Base-by-base conservation (phyloP, 148 eudicot genomes). In the Amaranthus palmeri region DNA sequence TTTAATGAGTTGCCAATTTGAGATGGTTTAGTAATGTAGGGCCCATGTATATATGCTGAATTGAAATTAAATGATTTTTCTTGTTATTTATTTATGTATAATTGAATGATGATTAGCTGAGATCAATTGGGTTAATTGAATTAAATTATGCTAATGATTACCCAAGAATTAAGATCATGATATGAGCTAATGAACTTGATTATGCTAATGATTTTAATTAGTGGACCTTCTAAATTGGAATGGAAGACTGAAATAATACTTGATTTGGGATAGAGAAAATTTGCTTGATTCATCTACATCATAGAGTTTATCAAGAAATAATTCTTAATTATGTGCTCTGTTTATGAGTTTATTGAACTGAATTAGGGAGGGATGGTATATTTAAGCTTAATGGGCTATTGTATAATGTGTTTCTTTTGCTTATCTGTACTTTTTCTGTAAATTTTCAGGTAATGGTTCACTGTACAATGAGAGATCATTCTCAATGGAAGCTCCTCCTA, bases 381-480 rank as follows among this genome's bases (percentile, higher is more conserved):
- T 70, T 45, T 41, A 43, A 10, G 3, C 44, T 7, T 63, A 4
- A 17, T 50, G n/a, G 12, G 18, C 10, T 56, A 7, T 10, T 45
- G 40, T 40, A 8, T 3, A 6, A 49, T 44, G 36, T 25, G 36
- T 43, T 70, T 8, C 54, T 64, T 61, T 50, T 57, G 74, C 77
- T 80, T 67, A 82, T 71, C 65, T 65, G 72, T 67, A 6, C 68
- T 65, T 48, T 54, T 69, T 60, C 36, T 10, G 54, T 81, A 49
- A 41, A 52, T 45, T 84, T 82, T 60, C 95, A 91, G 97, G 92
- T 49, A 88, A 86, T 51, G 90, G 81, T 82, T 86, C 87, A 74
- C 57, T 85, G 53, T 70, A 76, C 55, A 70, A 72, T 65, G 85
- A 82, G 42, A 83, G 84, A 54, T 78, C 83, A 13, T 60, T 84